Evolutionary conservation across 2,329 filamentous ascomycete genomes (phyloP), one percentile per base, ranked within the genome.

Genomic region (Aspergillus melleus): DNA sequence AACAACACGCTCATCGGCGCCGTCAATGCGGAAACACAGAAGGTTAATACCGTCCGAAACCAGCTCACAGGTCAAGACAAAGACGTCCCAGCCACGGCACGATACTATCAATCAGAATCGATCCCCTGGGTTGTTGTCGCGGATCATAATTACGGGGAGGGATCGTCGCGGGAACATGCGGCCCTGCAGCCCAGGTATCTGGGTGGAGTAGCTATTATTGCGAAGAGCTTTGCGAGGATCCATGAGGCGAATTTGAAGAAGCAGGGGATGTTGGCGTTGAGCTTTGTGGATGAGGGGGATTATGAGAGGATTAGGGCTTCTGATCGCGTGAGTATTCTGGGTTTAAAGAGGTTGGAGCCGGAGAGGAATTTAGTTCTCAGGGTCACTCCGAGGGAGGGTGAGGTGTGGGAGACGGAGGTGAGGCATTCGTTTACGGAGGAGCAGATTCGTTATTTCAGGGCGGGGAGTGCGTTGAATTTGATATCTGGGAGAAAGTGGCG

Each of bases 171-270:
- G 86, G 95, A 99, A 85, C 95, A 99, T 79, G 95, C 95, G 70
- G 95, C 95, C 79, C 88, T 99, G 64, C 94, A 99, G 85, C 95
- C 95, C 76, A 89, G 95, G 77, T 93, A 98, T 84, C 89, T 99
- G 66, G 95, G 95, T 75, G 95, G 94, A 79, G 87, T 97, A 73
- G 95, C 94, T 74, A 96, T 99, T 83, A 96, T 99, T 77, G 93
- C 90, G 75, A 89, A 92, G 76, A 91, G 87, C 66, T 99, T 99
- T 77, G 95, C 95, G 74, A 94, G 95, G 90, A 99, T 99, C 76
- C 95, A 99, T 86, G 95, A 99, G 86, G 99, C 95, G 84, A 99
- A 99, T 88, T 83, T 99, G 84, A 99, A 99, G 91, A 99, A 99
- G 90, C 95, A 99, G 88, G 95, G 95, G 81, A 97, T 99, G 94